Evolutionary conservation across 169 alveolate genomes (phyloP), one percentile per base, ranked within the genome.

Genomic region (Toxoplasma gondii): DNA sequence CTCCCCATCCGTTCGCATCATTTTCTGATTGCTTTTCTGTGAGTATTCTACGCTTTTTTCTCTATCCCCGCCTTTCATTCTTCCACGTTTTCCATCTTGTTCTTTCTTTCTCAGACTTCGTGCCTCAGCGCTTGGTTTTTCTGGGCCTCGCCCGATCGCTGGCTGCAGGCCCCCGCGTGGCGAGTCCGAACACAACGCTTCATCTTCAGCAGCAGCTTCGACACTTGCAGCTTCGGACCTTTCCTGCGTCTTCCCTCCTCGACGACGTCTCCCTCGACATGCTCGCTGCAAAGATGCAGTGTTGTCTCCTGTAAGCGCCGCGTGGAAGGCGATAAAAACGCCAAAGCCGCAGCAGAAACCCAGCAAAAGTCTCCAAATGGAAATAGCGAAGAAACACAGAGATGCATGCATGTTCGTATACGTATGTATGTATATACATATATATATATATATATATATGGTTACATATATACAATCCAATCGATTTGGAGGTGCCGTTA

Each of bases 121-220:
- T 41, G 7, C 90, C 67, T 27, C 90, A 82, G n/a, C 90, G 90
- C 17, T 38, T 82, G 27, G 31, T 82, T 67, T 82, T 82, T 31
- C 90, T 82, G 22, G 38, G 69, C 67, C 90, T 82, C 34, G 64
- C 69, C n/a, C n/a, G 67, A 10, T 1, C 41, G 38, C 69, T 82
- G 64, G 90, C 90, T 0, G 38, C 27, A 19, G 64, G 44, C 2
- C 41, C 67, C 17, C 67, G 41, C 34, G 43, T 82, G 38, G 90
- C 31, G 67, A 17, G 31, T 39, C 64, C 90, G 5, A 82, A 82
- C 90, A 82, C 67, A 29, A 82, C 67, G 39, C 64, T 10, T 9
- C 53, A 49, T 41, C 53, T 82, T 39, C 90, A 82, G 90, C 90
- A 82, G 64, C 90, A 82, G 27, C 53, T 82, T 7, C 90, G 41